phyloP scores from a whole-genome alignment of 2,329 filamentous ascomycete species.

The Aphanocladium album region DNA sequence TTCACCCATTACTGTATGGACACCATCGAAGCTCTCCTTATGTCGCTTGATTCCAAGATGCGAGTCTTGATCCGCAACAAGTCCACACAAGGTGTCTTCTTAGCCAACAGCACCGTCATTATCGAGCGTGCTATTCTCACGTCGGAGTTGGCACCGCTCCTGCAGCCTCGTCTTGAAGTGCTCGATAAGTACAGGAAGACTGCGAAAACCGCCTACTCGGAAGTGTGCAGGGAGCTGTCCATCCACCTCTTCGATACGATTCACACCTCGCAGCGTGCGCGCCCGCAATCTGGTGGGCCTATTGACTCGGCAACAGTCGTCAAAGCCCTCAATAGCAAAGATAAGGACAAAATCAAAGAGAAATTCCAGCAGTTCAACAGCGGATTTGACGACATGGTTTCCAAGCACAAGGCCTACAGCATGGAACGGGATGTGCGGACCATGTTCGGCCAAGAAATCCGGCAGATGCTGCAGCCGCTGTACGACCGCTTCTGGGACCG shows the following conservation, averaged over 20 bases:
- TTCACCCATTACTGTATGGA: constrained; percentile 88
- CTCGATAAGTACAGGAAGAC: constrained; percentile 86
- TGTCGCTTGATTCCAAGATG: constrained; percentile 69
- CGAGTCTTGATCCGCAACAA: constrained; percentile 70
- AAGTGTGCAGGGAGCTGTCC: constrained; percentile 84
- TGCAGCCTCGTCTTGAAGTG: constrained; percentile 60
- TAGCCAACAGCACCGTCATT: constrained; percentile 81
- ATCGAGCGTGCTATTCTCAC: constrained; percentile 78
- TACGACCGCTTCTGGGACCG: constrained; percentile 96
- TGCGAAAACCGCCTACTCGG: constrained; percentile 73
- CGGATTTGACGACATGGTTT: constrained; percentile 82
- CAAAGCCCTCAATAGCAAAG: constrained; percentile 78
- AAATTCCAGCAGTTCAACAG: constrained; percentile 92
- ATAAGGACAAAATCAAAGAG: constrained; percentile 93
- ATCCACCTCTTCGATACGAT: constrained; percentile 83
- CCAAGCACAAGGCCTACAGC: constrained; percentile 72
- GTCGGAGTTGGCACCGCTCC: constrained; percentile 70
- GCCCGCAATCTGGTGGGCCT: constrained; percentile 67
- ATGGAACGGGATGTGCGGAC: constrained; percentile 90
- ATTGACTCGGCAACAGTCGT: constrained; percentile 81
- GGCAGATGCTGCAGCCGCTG: constrained; percentile 86
- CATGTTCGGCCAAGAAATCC: constrained; percentile 76
- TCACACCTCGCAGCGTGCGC: constrained; percentile 68
- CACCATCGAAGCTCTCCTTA: constrained; percentile 76
- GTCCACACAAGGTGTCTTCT: constrained; percentile 76